Base-by-base conservation (phyloP, 176 grass and related monocot species). In the Zizania latifolia region DNA sequence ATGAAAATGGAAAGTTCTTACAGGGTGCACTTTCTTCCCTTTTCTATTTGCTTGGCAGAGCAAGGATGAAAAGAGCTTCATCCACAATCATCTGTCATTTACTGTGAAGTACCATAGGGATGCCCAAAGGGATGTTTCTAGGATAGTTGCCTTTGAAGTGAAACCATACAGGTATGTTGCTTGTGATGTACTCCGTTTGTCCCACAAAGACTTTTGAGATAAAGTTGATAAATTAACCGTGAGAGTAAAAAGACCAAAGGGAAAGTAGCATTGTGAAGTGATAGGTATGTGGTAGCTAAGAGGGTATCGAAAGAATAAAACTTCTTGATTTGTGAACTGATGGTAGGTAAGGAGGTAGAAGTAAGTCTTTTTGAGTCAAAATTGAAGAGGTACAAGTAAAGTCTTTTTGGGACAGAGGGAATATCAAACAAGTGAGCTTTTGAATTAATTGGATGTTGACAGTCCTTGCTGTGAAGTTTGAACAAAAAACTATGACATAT, bases 31-130 rank as follows among this genome's bases (percentile, higher is more conserved):
- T 66, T 68, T n/a, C 17, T 22, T 17, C 12, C n/a, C 55, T 46
- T 48, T 40, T 16, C 21, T 21, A 31, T 82, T 48, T 87, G 26
- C 65, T 70, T 63, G 27, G 46, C 73, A 96, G 92, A 92, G 86
- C 70, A 96, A 92, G 83, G 92, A 96, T 75, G 92, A 89, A 76
- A 96, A 92, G 29, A 84, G 89, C 68, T 95, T 91, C 66, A 91
- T 95, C 71, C 89, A 95, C 80, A 95, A 95, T 26, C 92, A 96
- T 84, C 73, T 96, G 68, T 85, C 89, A 51, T 96, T 92, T 76
- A 79, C 77, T 22, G 92, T 96, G 60, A 96, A 92, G 72, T 96
- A 89, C 79, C 89, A 96, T 81, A 92, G 79, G 70, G 92, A 96
- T 70, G 86, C 76, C 31, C 79, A 87, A 78, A 92, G 78, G 63